These are phyloP conservation scores for Macadamia integrifolia DNA, from an alignment of 164 flowering plant genomes.

Conservation along the genomic window DNA sequence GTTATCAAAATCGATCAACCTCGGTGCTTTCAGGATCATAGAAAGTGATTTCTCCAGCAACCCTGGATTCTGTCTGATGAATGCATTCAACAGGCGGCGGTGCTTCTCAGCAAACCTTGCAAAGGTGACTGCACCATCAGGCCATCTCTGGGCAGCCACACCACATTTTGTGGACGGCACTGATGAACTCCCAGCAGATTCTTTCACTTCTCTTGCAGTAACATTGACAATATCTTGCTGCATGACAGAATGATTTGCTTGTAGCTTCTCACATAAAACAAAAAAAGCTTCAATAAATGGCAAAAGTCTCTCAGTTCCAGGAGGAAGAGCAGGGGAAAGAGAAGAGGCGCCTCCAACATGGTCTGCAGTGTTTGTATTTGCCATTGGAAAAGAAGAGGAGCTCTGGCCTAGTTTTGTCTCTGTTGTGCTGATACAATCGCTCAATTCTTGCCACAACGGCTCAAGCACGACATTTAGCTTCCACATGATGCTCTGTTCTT, in stretches of 20 bases:
- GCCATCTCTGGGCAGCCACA: constrained; percentile 37
- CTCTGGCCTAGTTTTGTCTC: constrained; percentile 65
- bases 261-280: constrained; percentile 83
- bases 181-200: constrained; percentile 42
- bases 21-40: constrained; percentile 84
- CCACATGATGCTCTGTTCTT: constrained; percentile 57
- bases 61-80: constrained; percentile 83
- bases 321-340: constrained; percentile 73
- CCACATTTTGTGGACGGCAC: constrained; percentile 20
- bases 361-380: constrained; percentile 42
- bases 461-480: constrained; percentile 69
- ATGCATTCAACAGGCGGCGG: constrained; percentile 82
- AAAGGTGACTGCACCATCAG: constrained; percentile 63
- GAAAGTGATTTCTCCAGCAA: constrained; percentile 86
- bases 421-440: constrained; percentile 68
- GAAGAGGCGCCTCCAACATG: constrained; percentile 51
- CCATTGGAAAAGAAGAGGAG: constrained; percentile 26
- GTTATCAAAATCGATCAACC: constrained; percentile 91
- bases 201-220: constrained; percentile 76
- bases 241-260: constrained; percentile 34
- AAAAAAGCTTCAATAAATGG: constrained; percentile 93
- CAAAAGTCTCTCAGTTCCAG: constrained; percentile 81
- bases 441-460: constrained; percentile 90
- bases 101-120: constrained; percentile 83
- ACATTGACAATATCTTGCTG: constrained; percentile 55